Evolutionary conservation across 345 rosid species (phyloP).

Genomic region (Eucalyptus viminalis): DNA sequence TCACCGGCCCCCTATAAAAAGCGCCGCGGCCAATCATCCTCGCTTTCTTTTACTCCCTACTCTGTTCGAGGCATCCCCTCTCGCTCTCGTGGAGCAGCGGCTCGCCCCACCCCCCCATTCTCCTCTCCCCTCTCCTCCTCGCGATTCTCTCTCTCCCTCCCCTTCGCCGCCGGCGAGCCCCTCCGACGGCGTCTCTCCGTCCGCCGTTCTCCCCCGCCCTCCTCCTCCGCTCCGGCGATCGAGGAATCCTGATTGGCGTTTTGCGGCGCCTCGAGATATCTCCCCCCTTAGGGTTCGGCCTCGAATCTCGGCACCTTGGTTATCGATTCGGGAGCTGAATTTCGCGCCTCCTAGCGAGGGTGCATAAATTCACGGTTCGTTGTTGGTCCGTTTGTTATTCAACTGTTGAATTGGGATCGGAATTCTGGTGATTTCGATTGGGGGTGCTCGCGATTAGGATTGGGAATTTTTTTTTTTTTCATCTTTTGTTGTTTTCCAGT

Average conservation of each 20-base stretch:
- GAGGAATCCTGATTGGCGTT: not conserved
- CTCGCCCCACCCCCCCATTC: not conserved
- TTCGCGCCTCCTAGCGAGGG: not conserved
- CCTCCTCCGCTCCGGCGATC: not conserved
- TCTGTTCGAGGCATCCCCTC: not conserved
- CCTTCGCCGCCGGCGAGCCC: slow-evolving; percentile 11
- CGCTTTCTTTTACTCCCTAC: not conserved
- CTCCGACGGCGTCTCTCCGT: not conserved
- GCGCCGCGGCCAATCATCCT: too few species aligned
- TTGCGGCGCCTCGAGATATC: not conserved
- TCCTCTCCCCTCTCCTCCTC: not conserved
- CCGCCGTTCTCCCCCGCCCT: not conserved
- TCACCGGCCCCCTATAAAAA: not conserved
- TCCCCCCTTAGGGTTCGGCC: not conserved
- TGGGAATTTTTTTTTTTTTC: not conserved
- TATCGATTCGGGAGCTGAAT: not conserved
- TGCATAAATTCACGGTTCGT: not conserved
- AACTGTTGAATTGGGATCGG: not conserved
- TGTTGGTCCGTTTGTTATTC: not conserved
- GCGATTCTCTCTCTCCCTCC: not conserved
- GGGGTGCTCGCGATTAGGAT: not conserved
- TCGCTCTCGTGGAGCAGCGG: slow-evolving; percentile 1
- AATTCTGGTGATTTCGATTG: not conserved
- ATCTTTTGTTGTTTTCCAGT: not conserved
- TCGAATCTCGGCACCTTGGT: not conserved